phyloP scores from a whole-genome alignment of 2,329 filamentous ascomycete species.

The Neopestalotiopsis sp. region DNA sequence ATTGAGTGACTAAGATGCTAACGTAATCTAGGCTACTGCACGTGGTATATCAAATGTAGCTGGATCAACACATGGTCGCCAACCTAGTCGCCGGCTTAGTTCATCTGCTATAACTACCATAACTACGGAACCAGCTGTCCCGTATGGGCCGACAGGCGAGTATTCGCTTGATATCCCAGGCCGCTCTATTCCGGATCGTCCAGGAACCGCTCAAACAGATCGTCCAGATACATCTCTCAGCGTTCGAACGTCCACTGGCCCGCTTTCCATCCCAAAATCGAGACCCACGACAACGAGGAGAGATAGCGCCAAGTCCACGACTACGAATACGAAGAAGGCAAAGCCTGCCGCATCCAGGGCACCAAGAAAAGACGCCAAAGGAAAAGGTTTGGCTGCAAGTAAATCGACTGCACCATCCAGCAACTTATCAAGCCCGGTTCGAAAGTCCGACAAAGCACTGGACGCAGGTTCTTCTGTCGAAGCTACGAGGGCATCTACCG shows the following conservation, averaged over 20 bases:
- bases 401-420: conserved; percentile 3
- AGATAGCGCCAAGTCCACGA: conserved; percentile 38
- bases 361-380: conserved; percentile 16
- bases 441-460: not conserved
- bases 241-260: conserved; percentile 41
- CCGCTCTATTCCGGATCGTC: not conserved
- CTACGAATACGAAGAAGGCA: conserved; percentile 45
- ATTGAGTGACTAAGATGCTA: conserved; percentile 21
- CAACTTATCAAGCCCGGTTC: conserved; percentile 6
- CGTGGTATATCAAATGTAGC: conserved; percentile 39
- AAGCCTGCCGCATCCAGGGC: conserved; percentile 24
- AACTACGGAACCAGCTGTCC: conserved; percentile 24
- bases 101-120: conserved; percentile 43
- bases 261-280: conserved; percentile 63
- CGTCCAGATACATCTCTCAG: conserved; percentile 50
- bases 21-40: conserved; percentile 36
- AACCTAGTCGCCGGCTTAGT: conserved; percentile 55
- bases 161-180: not conserved
- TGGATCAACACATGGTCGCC: conserved; percentile 35
- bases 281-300: conserved; percentile 55
- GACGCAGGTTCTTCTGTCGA: not conserved
- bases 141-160: not conserved
- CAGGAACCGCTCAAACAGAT: conserved; percentile 40
- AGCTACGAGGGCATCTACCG: conserved; percentile 15
- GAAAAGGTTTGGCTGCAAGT: conserved; percentile 21